phyloP scores from a whole-genome alignment of 2,329 filamentous ascomycete species.

The Beauveria australis region DNA sequence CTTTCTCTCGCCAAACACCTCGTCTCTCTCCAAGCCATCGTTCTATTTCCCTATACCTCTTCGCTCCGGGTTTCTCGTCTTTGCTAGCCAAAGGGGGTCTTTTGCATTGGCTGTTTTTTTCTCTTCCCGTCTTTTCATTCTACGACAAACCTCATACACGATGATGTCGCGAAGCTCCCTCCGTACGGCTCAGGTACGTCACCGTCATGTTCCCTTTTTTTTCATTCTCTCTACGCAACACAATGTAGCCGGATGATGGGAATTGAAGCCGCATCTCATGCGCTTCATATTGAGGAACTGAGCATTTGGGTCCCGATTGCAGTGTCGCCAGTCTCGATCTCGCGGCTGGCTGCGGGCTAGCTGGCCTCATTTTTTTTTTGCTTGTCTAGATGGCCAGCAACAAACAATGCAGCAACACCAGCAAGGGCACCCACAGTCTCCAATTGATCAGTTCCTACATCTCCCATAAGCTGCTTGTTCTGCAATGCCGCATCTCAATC shows the following conservation, averaged over 20 bases:
- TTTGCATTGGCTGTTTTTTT: background rate
- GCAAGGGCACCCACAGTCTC: background rate
- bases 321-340: background rate
- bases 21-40: slow-evolving; percentile 1
- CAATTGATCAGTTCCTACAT: background rate
- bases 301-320: background rate
- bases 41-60: slow-evolving; percentile 7
- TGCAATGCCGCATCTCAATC: background rate
- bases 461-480: too few relatives aligned
- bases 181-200: slow-evolving; percentile 49
- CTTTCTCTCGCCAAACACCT: slow-evolving; percentile 12
- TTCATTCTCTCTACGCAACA: background rate
- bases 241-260: background rate
- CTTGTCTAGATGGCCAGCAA: background rate
- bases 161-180: slow-evolving; percentile 54
- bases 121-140: background rate
- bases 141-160: slow-evolving; percentile 21
- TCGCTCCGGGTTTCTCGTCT: slow-evolving; percentile 6
- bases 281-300: background rate
- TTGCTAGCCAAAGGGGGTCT: background rate
- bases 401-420: background rate
- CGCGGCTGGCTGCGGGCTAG: background rate
- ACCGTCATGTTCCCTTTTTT: background rate
- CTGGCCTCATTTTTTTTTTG: background rate
- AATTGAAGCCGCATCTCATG: background rate